Evolutionary conservation across 176 grass and related monocot genomes (phyloP).

Genomic region (Oryza punctata): DNA sequence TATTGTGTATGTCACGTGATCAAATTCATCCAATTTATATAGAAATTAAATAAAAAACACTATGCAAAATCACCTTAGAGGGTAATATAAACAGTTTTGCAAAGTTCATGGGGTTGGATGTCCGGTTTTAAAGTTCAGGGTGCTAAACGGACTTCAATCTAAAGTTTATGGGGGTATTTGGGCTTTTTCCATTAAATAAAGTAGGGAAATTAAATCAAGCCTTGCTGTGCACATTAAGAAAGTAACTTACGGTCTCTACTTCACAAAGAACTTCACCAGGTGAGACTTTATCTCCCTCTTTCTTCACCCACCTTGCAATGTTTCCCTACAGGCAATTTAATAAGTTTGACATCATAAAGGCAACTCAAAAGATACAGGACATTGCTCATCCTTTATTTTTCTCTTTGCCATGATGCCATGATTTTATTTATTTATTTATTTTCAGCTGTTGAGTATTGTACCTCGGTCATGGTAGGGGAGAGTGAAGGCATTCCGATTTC

Average conservation of each 20-base stretch:
- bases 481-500: constrained; percentile 95
- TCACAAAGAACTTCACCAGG: constrained; percentile 94
- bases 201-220: neutral
- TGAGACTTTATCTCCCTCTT: constrained; percentile 92
- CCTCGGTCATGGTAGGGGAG: constrained; percentile 99
- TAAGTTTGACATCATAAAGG: neutral
- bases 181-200: constrained; percentile 19
- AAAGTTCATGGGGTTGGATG: too few relatives aligned
- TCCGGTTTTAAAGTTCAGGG: too few relatives aligned
- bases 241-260: constrained; percentile 85
- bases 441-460: constrained; percentile 16
- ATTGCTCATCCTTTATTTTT: constrained; percentile 15
- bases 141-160: too few relatives aligned
- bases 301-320: constrained; percentile 93
- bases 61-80: too few relatives aligned
- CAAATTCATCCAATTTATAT: too few relatives aligned
- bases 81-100: too few relatives aligned
- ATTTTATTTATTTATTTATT: neutral
- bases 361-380: neutral
- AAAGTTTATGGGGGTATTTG: too few relatives aligned
- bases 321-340: constrained; percentile 68
- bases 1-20: too few relatives aligned
- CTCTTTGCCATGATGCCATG: neutral
- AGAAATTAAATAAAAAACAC: too few relatives aligned
- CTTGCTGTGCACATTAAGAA: neutral